phyloP scores from a whole-genome alignment of 2,329 filamentous ascomycete genomes.

The Colletotrichum cereale region DNA sequence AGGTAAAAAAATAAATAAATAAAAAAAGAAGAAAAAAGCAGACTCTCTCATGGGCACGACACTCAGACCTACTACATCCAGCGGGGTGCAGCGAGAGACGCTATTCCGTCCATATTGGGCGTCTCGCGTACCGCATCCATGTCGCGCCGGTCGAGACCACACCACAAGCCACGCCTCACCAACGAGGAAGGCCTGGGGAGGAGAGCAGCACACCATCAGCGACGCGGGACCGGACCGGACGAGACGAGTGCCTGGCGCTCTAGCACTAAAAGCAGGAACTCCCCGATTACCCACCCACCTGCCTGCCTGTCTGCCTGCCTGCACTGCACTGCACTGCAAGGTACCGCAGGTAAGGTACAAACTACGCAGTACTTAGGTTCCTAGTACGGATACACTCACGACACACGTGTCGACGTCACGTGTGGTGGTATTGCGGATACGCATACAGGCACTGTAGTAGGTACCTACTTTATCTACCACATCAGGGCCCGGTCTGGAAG shows the following conservation, averaged over 20 bases:
- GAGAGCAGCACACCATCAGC: background rate
- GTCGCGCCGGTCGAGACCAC: background rate
- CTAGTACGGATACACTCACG: no score
- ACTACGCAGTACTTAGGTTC: no score
- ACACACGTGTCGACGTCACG: background rate
- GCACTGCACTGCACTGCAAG: conserved; percentile 14
- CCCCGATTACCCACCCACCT: background rate
- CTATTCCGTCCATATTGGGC: background rate
- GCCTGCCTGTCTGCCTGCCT: conserved; percentile 21
- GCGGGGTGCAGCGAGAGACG: background rate
- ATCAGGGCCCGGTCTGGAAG: no score
- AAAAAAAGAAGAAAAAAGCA: background rate
- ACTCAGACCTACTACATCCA: conserved; percentile 5
- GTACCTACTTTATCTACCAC: no score
- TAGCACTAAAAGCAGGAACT: conserved; percentile 1
- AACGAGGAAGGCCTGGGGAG: background rate
- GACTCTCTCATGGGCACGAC: background rate
- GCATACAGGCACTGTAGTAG: no score
- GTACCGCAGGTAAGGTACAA: background rate
- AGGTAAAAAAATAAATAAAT: no score
- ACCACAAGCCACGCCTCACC: background rate
- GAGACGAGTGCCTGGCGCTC: background rate
- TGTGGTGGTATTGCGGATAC: background rate
- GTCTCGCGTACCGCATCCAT: background rate
- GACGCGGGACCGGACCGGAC: background rate